These are phyloP conservation scores for Trametes coccinea DNA, from an alignment of 768 basidiomycete genomes.

Conservation along the genomic window DNA sequence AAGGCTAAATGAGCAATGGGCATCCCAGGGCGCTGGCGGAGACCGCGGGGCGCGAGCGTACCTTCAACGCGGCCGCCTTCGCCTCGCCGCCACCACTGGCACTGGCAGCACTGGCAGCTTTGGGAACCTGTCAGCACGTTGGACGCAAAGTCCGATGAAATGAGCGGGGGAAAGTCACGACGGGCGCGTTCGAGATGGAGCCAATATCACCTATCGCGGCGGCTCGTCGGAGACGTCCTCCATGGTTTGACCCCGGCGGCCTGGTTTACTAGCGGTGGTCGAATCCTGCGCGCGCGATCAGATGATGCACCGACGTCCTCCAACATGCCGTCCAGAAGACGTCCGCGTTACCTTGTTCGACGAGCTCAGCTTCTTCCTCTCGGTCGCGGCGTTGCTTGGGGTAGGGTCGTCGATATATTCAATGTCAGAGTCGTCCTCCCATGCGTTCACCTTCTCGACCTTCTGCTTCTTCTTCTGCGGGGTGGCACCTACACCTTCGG, in stretches of 20 bases:
- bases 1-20: no score
- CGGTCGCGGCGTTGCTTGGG: background rate
- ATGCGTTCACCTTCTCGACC: constrained; percentile 26
- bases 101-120: background rate
- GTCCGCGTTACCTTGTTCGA: background rate
- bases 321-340: no score
- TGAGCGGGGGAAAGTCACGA: no score
- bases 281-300: no score
- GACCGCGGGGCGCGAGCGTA: background rate
- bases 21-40: background rate
- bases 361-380: background rate
- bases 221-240: no score
- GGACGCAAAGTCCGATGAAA: no score
- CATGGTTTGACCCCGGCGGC: no score
- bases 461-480: constrained; percentile 3
- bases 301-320: no score
- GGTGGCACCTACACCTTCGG: background rate
- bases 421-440: constrained; percentile 28
- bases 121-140: background rate
- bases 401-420: constrained; percentile 20
- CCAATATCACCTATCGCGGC: no score
- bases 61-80: background rate
- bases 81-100: background rate
- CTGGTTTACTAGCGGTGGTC: no score
- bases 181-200: no score